Conservation (phyloP, 495 filamentous ascomycete species). For the Tuber umbilicatum region DNA sequence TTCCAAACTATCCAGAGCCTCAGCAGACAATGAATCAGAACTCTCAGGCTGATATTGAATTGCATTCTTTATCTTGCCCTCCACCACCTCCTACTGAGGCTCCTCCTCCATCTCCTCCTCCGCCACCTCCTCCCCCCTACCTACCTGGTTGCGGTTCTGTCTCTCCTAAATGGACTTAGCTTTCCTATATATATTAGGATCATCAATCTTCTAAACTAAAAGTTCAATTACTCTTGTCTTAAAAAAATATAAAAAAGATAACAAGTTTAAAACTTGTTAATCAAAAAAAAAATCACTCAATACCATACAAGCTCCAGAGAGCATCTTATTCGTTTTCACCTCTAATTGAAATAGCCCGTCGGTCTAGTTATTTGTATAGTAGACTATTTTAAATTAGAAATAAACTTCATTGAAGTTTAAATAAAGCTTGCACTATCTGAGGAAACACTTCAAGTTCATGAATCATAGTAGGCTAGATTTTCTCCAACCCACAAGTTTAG, state of each 20-base stretch:
- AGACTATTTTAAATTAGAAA: too few species aligned
- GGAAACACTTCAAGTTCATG: background rate
- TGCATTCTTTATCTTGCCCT: background rate
- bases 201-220: background rate
- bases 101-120: background rate
- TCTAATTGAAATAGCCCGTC: background rate
- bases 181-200: background rate
- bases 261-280: background rate
- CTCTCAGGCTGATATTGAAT: background rate
- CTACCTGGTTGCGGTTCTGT: background rate
- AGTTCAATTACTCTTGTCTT: background rate
- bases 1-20: background rate
- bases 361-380: conserved; percentile 2
- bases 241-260: too few species aligned
- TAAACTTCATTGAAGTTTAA: background rate
- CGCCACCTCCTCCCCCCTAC: background rate
- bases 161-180: background rate
- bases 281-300: background rate
- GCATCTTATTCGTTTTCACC: background rate
- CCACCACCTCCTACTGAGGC: background rate
- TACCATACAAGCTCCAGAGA: background rate
- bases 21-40: background rate
- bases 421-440: background rate
- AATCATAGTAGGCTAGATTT: background rate
- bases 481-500: background rate